These are phyloP conservation scores for Musa itinerans DNA, from an alignment of 176 grass and related monocot species.

Conservation along the genomic window DNA sequence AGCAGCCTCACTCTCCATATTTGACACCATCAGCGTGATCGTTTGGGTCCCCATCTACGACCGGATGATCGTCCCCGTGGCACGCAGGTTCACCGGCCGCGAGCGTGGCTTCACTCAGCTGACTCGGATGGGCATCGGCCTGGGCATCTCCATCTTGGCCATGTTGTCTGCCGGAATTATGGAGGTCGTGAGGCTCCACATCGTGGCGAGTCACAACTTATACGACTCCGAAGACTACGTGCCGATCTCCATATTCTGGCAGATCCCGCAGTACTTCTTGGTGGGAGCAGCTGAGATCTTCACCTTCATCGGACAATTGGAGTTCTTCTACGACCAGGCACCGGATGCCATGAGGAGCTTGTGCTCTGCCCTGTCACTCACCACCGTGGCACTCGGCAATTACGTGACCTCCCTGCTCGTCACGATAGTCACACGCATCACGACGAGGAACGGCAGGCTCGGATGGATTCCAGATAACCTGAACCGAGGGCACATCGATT, in stretches of 20 bases:
- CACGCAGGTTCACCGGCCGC: conserved; percentile 4
- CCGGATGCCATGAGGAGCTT: conserved; percentile 19
- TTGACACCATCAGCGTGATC: conserved; percentile 11
- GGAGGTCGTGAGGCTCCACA: conserved; percentile 5
- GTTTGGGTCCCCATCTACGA: conserved; percentile 15
- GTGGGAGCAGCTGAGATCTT: conserved; percentile 7
- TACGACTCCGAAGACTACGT: neutral
- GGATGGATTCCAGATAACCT: neutral
- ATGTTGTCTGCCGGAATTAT: conserved; percentile 11
- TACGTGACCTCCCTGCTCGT: conserved; percentile 12
- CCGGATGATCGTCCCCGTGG: neutral
- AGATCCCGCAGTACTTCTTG: conserved; percentile 16
- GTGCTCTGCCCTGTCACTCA: conserved; percentile 1
- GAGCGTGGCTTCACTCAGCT: conserved; percentile 13
- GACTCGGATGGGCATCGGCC: conserved; percentile 11
- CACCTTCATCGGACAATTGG: conserved; percentile 14
- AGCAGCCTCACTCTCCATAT: conserved; percentile 2
- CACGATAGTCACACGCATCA: neutral
- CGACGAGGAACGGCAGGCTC: neutral
- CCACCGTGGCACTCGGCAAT: conserved; percentile 14
- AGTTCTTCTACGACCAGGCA: conserved; percentile 20
- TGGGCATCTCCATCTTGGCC: conserved; percentile 10
- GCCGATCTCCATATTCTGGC: conserved; percentile 10
- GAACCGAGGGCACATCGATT: neutral
- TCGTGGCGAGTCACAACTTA: conserved; percentile 2